Percentiles rank a stretch among this genome's conserved stretches.
Evolutionary conservation across 805 yeast genomes (phyloP).

Genomic region (Huiozyma naganishii): DNA sequence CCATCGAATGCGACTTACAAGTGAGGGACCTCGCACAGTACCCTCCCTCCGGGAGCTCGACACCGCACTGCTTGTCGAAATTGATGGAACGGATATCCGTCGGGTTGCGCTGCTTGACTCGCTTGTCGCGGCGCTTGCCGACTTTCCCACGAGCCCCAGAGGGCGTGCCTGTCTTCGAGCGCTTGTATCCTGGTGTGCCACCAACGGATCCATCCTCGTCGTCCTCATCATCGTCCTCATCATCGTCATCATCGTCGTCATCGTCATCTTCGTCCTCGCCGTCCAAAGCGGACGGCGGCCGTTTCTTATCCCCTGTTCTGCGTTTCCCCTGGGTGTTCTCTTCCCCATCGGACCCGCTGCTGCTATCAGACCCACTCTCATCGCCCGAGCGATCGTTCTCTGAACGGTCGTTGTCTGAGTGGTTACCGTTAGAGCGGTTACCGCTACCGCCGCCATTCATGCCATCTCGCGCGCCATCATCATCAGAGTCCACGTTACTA

Average conservation of each 20-base stretch:
- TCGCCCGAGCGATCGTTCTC: background rate
- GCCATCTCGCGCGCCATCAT: background rate
- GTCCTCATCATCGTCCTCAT: background rate
- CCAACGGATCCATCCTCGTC: background rate
- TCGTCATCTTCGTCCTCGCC: background rate
- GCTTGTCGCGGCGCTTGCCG: conserved; percentile 29
- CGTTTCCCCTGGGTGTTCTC: background rate
- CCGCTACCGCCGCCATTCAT: conserved; percentile 2
- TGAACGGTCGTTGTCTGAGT: conserved; percentile 1
- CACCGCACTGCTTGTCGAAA: conserved; percentile 94
- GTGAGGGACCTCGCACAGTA: conserved; percentile 92
- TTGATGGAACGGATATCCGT: conserved; percentile 67
- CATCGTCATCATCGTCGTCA: background rate
- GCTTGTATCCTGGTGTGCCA: conserved; percentile 3
- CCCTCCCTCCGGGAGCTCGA: conserved; percentile 86
- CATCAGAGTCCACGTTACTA: background rate
- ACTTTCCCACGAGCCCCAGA: background rate
- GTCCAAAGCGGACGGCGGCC: conserved; percentile 3
- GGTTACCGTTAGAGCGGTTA: background rate
- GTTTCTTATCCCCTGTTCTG: conserved; percentile 5
- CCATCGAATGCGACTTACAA: conserved; percentile 97
- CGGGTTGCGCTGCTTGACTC: conserved; percentile 44
- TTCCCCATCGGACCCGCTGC: background rate
- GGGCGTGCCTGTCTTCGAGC: conserved; percentile 5
- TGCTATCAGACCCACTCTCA: background rate